Percentiles rank a stretch among this genome's conserved stretches.
phyloP scores from a whole-genome alignment of 495 filamentous ascomycete species.

The Xylaria grammica region DNA sequence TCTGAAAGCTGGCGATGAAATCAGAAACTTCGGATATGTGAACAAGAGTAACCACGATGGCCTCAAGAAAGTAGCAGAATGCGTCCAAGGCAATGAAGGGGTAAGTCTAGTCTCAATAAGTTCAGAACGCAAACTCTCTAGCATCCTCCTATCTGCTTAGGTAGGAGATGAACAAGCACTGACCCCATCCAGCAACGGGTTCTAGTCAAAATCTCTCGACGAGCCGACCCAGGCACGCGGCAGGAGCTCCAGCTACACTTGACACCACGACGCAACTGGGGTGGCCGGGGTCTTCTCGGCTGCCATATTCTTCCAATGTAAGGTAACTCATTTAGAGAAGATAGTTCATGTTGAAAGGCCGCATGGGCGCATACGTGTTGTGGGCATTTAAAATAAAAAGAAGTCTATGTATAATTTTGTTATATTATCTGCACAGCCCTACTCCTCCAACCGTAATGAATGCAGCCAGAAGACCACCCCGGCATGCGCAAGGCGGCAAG shows the following conservation, averaged over 20 bases:
- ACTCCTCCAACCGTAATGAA: background rate
- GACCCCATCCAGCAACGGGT: slow-evolving; percentile 61
- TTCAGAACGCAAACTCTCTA: background rate
- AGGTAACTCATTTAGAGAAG: slow-evolving; percentile 9
- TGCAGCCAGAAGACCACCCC: slow-evolving; percentile 10
- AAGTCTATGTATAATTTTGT: background rate
- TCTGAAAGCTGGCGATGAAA: slow-evolving; percentile 78
- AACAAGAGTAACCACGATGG: slow-evolving; percentile 84
- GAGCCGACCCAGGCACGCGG: slow-evolving; percentile 43
- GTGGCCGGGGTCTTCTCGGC: slow-evolving; percentile 83
- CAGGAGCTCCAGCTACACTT: slow-evolving; percentile 71
- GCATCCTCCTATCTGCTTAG: background rate
- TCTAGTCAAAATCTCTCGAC: slow-evolving; percentile 70
- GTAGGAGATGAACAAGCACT: background rate
- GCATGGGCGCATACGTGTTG: background rate
- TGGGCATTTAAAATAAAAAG: background rate
- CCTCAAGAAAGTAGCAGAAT: slow-evolving; percentile 80
- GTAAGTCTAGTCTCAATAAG: slow-evolving; percentile 59
- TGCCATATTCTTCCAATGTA: slow-evolving; percentile 85
- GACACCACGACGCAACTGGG: slow-evolving; percentile 80
- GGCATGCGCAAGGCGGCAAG: background rate
- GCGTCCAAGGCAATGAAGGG: slow-evolving; percentile 86
- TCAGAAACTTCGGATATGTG: slow-evolving; percentile 82
- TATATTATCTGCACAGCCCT: background rate
- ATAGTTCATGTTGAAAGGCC: background rate